Conservation (phyloP, 2,329 filamentous ascomycete species). For the Verticillium longisporum region DNA sequence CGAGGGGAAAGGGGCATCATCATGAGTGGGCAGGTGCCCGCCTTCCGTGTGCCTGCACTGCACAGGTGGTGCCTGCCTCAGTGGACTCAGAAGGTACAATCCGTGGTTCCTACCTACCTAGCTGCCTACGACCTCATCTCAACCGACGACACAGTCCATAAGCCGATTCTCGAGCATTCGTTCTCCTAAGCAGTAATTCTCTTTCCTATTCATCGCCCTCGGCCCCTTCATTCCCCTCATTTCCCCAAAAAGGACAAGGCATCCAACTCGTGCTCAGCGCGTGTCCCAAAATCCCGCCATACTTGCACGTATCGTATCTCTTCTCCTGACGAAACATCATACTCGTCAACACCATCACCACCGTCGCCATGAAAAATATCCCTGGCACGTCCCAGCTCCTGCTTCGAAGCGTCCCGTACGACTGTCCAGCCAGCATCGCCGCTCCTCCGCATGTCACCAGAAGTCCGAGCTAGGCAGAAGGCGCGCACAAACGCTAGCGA, state of each 20-base stretch:
- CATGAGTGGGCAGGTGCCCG: too few relatives aligned
- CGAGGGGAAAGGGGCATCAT: too few relatives aligned
- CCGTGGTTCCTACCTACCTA: too few relatives aligned
- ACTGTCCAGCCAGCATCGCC: background rate
- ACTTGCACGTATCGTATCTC: background rate
- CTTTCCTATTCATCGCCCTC: too few relatives aligned
- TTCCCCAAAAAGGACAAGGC: background rate
- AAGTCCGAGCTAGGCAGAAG: background rate
- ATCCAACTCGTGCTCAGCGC: background rate
- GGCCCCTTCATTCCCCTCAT: too few relatives aligned
- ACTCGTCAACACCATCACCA: background rate
- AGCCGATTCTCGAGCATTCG: too few relatives aligned
- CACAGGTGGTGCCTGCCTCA: too few relatives aligned
- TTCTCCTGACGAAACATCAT: background rate
- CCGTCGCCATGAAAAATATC: background rate
- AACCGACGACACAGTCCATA: too few relatives aligned
- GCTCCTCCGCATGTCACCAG: background rate
- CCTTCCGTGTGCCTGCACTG: too few relatives aligned
- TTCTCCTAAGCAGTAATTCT: too few relatives aligned
- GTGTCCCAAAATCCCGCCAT: background rate
- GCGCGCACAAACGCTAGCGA: background rate
- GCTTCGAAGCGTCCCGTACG: background rate
- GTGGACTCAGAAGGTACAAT: too few relatives aligned
- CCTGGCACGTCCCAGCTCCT: background rate
- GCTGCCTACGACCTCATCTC: too few relatives aligned